These are phyloP conservation scores for Corymbia calophylla DNA, from an alignment of 441 rosid genomes.

Conservation along the genomic window DNA sequence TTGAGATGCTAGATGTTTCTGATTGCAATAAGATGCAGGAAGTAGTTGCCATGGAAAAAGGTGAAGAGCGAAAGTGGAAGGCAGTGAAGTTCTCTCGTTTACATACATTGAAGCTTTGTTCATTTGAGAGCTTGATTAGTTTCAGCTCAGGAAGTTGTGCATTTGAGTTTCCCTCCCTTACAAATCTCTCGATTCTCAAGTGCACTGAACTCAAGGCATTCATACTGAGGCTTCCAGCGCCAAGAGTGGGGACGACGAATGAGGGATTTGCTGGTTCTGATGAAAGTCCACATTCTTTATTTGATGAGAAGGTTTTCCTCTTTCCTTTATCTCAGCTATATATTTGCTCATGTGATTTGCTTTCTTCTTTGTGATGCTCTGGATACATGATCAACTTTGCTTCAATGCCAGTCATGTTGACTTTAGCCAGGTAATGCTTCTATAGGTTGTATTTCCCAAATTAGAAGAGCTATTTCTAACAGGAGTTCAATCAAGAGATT, in stretches of 20 bases:
- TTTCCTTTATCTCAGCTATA: neutral
- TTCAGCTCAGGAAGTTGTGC: no score
- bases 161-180: neutral
- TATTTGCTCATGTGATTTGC: neutral
- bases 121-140: no score
- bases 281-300: neutral
- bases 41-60: no score
- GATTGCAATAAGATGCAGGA: no score
- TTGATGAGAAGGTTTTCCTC: neutral
- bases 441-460: no score
- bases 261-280: fast-evolving
- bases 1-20: no score
- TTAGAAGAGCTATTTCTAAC: no score
- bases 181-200: fast-evolving
- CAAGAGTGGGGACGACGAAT: fast-evolving
- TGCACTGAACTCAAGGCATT: neutral
- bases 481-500: no score
- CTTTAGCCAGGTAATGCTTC: neutral
- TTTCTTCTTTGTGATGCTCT: neutral
- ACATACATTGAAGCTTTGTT: no score
- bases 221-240: fast-evolving
- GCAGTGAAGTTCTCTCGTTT: no score
- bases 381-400: neutral
- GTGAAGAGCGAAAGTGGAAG: no score
- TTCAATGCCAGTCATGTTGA: neutral